These are phyloP conservation scores for Penicillium flavigenum DNA, from an alignment of 495 filamentous ascomycete species.

Conservation along the genomic window DNA sequence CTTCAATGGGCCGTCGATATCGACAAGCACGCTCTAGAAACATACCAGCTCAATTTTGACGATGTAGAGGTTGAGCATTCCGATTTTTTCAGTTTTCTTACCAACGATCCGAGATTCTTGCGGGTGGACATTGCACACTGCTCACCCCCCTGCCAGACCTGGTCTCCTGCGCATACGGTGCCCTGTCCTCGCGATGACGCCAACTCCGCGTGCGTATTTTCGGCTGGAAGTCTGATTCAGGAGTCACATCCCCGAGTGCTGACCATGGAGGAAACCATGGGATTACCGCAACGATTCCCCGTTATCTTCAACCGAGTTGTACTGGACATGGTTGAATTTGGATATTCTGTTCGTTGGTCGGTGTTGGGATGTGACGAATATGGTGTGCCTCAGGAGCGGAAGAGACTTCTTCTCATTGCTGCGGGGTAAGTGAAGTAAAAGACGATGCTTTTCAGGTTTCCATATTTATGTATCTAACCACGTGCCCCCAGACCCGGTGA, in stretches of 20 bases:
- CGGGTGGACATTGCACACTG: constrained; percentile 73
- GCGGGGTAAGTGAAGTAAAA: constrained; percentile 57
- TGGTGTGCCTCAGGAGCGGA: constrained; percentile 60
- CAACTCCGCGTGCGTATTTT: constrained; percentile 71
- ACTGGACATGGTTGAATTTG: constrained; percentile 58
- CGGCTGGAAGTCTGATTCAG: constrained; percentile 57
- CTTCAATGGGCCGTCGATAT: constrained; percentile 65
- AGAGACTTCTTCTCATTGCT: constrained; percentile 73
- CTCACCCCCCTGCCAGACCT: constrained; percentile 82
- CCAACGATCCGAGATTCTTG: constrained; percentile 26
- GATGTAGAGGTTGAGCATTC: constrained; percentile 43
- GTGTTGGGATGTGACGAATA: constrained; percentile 56
- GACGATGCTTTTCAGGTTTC: background rate
- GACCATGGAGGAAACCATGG: constrained; percentile 84
- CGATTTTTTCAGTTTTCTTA: constrained; percentile 32
- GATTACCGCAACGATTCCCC: constrained; percentile 52
- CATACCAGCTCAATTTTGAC: constrained; percentile 61
- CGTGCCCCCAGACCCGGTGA: constrained; percentile 63
- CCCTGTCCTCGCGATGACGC: constrained; percentile 64
- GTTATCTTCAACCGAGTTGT: constrained; percentile 60
- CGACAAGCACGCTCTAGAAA: constrained; percentile 51
- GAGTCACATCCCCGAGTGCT: constrained; percentile 65
- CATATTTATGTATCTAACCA: constrained; percentile 19
- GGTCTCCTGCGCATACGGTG: constrained; percentile 73
- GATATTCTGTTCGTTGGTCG: constrained; percentile 67